Conservation (phyloP, 1,284 basidiomycete genomes). For the Cryptococcus sp. region DNA sequence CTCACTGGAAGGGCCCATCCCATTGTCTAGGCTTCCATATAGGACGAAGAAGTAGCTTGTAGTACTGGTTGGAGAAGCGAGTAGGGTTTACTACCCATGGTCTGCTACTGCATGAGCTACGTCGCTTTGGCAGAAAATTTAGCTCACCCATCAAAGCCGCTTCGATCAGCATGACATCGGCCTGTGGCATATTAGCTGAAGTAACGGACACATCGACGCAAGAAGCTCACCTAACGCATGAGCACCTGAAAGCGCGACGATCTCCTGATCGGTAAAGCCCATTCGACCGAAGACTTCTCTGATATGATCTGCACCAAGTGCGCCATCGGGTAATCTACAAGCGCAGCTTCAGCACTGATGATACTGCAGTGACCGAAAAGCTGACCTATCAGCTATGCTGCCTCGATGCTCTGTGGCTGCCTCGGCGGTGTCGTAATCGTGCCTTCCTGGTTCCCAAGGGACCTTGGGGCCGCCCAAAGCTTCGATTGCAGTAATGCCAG, state of each 20-base stretch:
- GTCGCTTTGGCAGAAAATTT: neutral
- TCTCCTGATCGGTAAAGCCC: conserved; percentile 61
- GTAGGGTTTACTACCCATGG: conserved; percentile 57
- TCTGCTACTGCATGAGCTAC: conserved; percentile 12
- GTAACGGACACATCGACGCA: neutral
- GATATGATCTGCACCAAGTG: conserved; percentile 57
- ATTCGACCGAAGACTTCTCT: conserved; percentile 58
- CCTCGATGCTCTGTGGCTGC: conserved; percentile 51
- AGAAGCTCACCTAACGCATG: conserved; percentile 56
- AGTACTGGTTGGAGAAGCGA: conserved; percentile 58
- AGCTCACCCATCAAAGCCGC: conserved; percentile 55
- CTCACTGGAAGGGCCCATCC: conserved; percentile 58
- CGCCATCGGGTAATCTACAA: conserved; percentile 56
- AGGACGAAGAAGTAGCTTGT: conserved; percentile 56
- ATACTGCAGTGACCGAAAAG: neutral
- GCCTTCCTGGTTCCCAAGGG: conserved; percentile 57
- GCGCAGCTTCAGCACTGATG: neutral
- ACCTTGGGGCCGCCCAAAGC: conserved; percentile 58
- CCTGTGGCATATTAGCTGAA: conserved; percentile 20
- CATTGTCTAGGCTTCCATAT: conserved; percentile 59
- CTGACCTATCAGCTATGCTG: conserved; percentile 49
- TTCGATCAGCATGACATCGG: conserved; percentile 56
- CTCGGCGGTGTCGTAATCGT: conserved; percentile 54
- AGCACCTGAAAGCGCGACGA: conserved; percentile 61
- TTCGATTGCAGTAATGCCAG: conserved; percentile 58